Percentiles rank a stretch among this genome's conserved stretches.
Evolutionary conservation across 345 rosid species (phyloP).

Genomic region (Capsella bursapastoris): DNA sequence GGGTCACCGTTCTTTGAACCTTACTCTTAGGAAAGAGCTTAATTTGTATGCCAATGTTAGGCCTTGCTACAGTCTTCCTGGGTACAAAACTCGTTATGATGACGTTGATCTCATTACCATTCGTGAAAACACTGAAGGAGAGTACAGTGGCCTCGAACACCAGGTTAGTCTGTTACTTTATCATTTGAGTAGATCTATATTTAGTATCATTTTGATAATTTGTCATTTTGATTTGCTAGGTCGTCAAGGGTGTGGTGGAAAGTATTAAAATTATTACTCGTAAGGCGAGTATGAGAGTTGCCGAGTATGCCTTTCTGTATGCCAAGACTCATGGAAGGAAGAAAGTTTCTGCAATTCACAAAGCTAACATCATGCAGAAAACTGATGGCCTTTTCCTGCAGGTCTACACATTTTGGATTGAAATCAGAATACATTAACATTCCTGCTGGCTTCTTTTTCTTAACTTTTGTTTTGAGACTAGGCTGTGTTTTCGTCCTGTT

Average conservation of each 20-base stretch:
- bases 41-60: slow-evolving; percentile 93
- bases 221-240: slow-evolving; percentile 51
- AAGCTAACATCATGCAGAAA: slow-evolving; percentile 99
- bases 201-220: neutral
- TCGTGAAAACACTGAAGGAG: slow-evolving; percentile 98
- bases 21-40: slow-evolving; percentile 91
- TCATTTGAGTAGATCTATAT: slow-evolving; percentile 1
- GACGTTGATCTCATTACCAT: slow-evolving; percentile 89
- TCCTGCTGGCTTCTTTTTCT: slow-evolving; percentile 11
- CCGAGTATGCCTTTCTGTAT: slow-evolving; percentile 98
- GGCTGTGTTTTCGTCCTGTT: slow-evolving; percentile 17
- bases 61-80: slow-evolving; percentile 96
- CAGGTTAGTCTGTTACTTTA: slow-evolving; percentile 55
- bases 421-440: neutral
- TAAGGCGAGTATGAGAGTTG: slow-evolving; percentile 94
- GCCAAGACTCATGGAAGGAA: slow-evolving; percentile 95
- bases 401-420: slow-evolving; percentile 49
- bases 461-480: slow-evolving; percentile 3
- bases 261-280: slow-evolving; percentile 96
- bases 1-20: slow-evolving; percentile 95
- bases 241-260: slow-evolving; percentile 97
- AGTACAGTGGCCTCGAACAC: slow-evolving; percentile 98
- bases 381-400: slow-evolving; percentile 98
- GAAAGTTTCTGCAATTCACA: slow-evolving; percentile 96
- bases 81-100: slow-evolving; percentile 91